Evolutionary conservation across 352 stramenopile species (phyloP).

Genomic region (Pythium sukuiense): DNA sequence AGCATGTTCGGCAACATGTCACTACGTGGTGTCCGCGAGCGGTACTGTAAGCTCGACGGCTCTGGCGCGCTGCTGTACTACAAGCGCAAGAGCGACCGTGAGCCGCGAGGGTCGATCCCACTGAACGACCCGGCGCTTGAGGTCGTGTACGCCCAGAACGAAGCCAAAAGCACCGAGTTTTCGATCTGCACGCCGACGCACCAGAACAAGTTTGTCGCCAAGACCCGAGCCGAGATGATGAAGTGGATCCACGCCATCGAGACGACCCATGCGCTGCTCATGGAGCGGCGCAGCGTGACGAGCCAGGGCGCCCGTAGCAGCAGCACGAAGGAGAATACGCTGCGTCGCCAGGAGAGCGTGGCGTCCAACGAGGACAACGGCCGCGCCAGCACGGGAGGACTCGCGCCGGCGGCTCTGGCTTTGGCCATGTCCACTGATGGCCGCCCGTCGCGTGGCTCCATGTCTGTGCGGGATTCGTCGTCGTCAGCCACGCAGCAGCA

Average conservation of each 20-base stretch:
- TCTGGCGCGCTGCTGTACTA: constrained; percentile 72
- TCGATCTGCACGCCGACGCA: constrained; percentile 74
- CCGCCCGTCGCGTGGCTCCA: background rate
- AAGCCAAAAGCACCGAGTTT: constrained; percentile 75
- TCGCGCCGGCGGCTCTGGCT: constrained; percentile 15
- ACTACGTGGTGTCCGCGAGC: constrained; percentile 65
- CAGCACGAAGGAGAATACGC: constrained; percentile 32
- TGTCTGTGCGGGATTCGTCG: constrained; percentile 16
- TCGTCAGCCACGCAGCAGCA: constrained; percentile 25
- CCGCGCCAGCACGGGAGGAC: constrained; percentile 19
- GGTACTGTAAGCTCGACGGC: constrained; percentile 72
- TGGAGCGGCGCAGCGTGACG: constrained; percentile 29
- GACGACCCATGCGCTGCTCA: constrained; percentile 51
- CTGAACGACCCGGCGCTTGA: constrained; percentile 68
- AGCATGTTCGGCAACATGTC: constrained; percentile 80
- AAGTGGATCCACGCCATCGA: constrained; percentile 66
- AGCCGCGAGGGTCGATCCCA: constrained; percentile 64
- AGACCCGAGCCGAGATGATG: constrained; percentile 71
- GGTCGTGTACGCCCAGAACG: constrained; percentile 66
- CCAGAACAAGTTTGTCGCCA: constrained; percentile 73
- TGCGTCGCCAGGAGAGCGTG: constrained; percentile 30
- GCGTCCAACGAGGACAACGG: constrained; percentile 26
- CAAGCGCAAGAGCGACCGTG: constrained; percentile 78
- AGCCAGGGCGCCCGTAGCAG: constrained; percentile 10
- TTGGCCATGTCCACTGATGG: constrained; percentile 8